Base-by-base conservation (phyloP, 169 alveolate genomes). In the Plasmodium reichenowi region DNA sequence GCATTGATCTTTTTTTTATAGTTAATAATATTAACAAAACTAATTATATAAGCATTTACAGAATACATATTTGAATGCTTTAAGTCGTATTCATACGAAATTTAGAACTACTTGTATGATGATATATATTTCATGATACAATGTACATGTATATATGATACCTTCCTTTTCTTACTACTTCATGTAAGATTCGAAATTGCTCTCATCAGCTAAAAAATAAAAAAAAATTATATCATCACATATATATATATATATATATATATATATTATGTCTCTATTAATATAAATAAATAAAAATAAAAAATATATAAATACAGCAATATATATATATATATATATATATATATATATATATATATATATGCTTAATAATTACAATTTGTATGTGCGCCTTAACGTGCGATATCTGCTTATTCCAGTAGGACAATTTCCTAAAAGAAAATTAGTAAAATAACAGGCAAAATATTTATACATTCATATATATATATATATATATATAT, bases 361-460 rank as follows among this genome's bases (percentile, higher is more conserved):
- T 67, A 10, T 22, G 22, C 58, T 22, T 32, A 45, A 58, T 56
- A 43, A 70, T 83, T 83, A 83, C 91, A 48, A 83, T 83, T 70
- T 83, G 91, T 83, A 83, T 83, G 66, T 83, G 91, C 5, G 91
- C 91, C 66, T 83, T 83, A 29, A 83, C 58, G 10, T 56, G 71
- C 5, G 91, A 22, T 71, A 83, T 71, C 32, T 83, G 73, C 59
- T 83, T 83, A 43, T 83, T 83, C 91, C 91, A 83, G 72, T 83
- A 83, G 43, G 86, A 9, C 85, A 83, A 43, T 83, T 83, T 83
- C 12, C 91, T 83, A 17, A 22, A 58, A 48, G 43, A 32, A 72
- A 56, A 62, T 9, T 43, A 5, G 9, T 32, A 74, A 38, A 63
- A 60, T 47, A 73, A 10, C 70, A 45, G 3, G 24, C 29, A 26